Percentiles rank a stretch among this genome's conserved stretches.
These are phyloP conservation scores for Magnaporthiopsis rhizophila DNA, from an alignment of 2,329 filamentous ascomycete species.

Conservation along the genomic window DNA sequence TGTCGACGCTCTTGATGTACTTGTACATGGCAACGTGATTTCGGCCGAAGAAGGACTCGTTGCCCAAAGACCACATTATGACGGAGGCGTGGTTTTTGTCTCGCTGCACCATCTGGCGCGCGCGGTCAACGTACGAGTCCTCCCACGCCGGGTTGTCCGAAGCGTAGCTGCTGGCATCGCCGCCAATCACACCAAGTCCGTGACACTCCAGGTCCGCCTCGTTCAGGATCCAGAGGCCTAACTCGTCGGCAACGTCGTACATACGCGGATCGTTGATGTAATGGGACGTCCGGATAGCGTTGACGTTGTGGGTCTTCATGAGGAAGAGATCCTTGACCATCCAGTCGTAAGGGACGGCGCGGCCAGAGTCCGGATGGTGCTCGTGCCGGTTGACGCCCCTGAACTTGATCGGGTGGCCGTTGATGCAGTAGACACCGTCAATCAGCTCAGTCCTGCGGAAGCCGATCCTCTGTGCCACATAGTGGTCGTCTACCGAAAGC, in stretches of 20 bases:
- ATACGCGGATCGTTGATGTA: conserved; percentile 56
- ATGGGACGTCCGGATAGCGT: conserved; percentile 61
- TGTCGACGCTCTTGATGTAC: conserved; percentile 47
- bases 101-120: conserved; percentile 52
- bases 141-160: conserved; percentile 50
- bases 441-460: conserved; percentile 57
- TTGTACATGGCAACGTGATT: conserved; percentile 58
- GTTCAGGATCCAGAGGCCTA: conserved; percentile 55
- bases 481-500: conserved; percentile 12
- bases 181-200: conserved; percentile 36
- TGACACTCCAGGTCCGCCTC: conserved; percentile 39
- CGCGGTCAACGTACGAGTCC: conserved; percentile 56
- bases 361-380: conserved; percentile 56
- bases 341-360: conserved; percentile 54
- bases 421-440: conserved; percentile 52
- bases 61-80: conserved; percentile 60
- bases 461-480: conserved; percentile 41
- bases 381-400: conserved; percentile 63
- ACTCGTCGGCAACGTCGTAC: conserved; percentile 53
- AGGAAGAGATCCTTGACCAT: conserved; percentile 53
- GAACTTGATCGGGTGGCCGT: conserved; percentile 52
- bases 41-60: conserved; percentile 58
- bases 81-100: conserved; percentile 59
- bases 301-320: conserved; percentile 67
- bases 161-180: conserved; percentile 36